Evolutionary conservation across 768 basidiomycete genomes (phyloP), one percentile per base, ranked within the genome.

Genomic region (Tylopilus felleus): DNA sequence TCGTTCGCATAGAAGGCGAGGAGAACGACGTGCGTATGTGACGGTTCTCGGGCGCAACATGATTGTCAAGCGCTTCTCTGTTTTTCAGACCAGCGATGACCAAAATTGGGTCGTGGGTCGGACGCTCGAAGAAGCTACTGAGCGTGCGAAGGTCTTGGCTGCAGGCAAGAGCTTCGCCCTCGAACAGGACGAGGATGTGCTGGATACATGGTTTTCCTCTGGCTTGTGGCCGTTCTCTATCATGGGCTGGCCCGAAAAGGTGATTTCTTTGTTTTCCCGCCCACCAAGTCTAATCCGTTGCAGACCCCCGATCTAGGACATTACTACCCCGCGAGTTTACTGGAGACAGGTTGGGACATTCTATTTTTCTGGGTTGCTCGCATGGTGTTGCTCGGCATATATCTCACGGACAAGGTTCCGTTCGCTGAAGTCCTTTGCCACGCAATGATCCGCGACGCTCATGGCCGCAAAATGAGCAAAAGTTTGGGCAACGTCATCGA

Each of bases 321-420:
- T 28, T 98, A 91, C 76, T 99, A 95, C 71, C 97, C 97, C 0
- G 74, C 91, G 2, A 82, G 85, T n/a, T 62, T 98, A 41, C 82
- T 98, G 28, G 97, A 98, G 74, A 99, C 97, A 0, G 97, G 97
- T 43, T 98, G 97, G 96, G 97, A 98, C 59, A 98, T 98, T 64
- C 72, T 99, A n/a, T 95, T 95, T 80, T 98, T 98, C 83, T 99
- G 97, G 97, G 96, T 98, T 8, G 95, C 97, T 16, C 88, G 97
- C 40, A 99, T 98, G 96, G 96, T 90, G 46, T 75, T 99, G 65
- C 84, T 98, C 33, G 96, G 97, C 40, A 74, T 93, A 62, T 80
- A 88, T 52, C 83, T 98, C 43, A 99, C 97, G 0, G 94, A 81
- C 25, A 71, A 89, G 64, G 82, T 99, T 77, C 97, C 97, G 1